Percentiles rank a stretch among this genome's conserved stretches.
Evolutionary conservation across 257 asterid species (phyloP).

Genomic region (Catharanthus roseus): DNA sequence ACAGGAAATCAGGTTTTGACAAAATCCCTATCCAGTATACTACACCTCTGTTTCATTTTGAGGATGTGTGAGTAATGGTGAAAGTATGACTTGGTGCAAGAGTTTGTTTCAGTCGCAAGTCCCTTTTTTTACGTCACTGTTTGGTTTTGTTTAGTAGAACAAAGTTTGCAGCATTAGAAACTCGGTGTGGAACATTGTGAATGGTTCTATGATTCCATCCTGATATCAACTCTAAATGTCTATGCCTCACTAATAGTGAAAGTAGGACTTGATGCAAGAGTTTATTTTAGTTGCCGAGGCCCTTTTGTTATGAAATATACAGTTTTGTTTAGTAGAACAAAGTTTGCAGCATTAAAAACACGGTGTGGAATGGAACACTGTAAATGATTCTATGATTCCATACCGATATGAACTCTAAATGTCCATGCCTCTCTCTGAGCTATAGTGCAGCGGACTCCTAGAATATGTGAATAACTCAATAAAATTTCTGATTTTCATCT

Average conservation of each 20-base stretch:
- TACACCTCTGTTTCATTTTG: background rate
- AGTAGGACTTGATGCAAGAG: too few species aligned
- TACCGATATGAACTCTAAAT: too few species aligned
- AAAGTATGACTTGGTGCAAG: background rate
- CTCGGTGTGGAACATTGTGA: background rate
- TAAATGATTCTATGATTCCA: background rate
- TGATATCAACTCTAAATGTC: background rate
- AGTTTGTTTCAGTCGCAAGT: background rate
- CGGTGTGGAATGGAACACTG: background rate
- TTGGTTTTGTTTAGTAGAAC: background rate
- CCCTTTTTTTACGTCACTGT: background rate
- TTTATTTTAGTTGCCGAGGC: too few species aligned
- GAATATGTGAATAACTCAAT: background rate
- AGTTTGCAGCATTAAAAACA: background rate
- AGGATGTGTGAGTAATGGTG: background rate
- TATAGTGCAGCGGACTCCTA: background rate
- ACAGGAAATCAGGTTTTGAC: slow-evolving; percentile 68
- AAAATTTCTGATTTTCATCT: background rate
- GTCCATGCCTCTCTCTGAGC: background rate
- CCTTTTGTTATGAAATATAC: too few species aligned
- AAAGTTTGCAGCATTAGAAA: background rate
- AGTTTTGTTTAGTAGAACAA: too few species aligned
- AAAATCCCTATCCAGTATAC: too few species aligned
- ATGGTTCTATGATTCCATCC: background rate
- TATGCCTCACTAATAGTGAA: background rate